A percentile compares a stretch with the other conserved stretches of the same genome.
These are phyloP conservation scores for Pythium aristosporum DNA, from an alignment of 352 stramenopile species.

Conservation along the genomic window DNA sequence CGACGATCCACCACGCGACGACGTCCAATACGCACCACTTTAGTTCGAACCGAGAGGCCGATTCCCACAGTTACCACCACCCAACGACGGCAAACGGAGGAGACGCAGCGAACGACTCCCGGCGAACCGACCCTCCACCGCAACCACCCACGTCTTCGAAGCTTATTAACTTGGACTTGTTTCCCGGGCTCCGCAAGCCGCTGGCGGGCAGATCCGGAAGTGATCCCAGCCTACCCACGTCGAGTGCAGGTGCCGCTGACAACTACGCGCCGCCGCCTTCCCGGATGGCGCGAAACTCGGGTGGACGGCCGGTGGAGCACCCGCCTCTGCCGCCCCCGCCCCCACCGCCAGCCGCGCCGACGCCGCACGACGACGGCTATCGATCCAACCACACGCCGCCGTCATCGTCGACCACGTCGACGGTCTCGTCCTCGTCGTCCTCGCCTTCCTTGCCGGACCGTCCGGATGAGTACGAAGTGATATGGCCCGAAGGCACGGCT, in stretches of 20 bases:
- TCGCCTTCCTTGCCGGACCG: constrained; percentile 12
- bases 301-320: constrained; percentile 14
- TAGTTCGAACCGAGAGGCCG: constrained; percentile 3
- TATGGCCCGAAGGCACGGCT: constrained; percentile 40
- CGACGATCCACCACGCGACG: constrained; percentile 16
- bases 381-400: constrained; percentile 9
- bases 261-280: background rate
- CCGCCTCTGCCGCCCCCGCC: background rate
- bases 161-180: constrained; percentile 30
- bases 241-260: background rate
- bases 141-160: constrained; percentile 11
- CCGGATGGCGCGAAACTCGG: constrained; percentile 20
- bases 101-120: constrained; percentile 7
- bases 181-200: constrained; percentile 25
- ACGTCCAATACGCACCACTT: constrained; percentile 3
- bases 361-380: constrained; percentile 9
- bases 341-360: background rate
- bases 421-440: constrained; percentile 1
- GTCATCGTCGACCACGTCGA: background rate
- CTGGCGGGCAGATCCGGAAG: constrained; percentile 16
- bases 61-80: constrained; percentile 5
- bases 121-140: constrained; percentile 2
- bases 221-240: constrained; percentile 9
- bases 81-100: background rate
- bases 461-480: constrained; percentile 43